Conservation (phyloP, 176 grass and related monocot genomes). For the Aegilops bicornis region DNA sequence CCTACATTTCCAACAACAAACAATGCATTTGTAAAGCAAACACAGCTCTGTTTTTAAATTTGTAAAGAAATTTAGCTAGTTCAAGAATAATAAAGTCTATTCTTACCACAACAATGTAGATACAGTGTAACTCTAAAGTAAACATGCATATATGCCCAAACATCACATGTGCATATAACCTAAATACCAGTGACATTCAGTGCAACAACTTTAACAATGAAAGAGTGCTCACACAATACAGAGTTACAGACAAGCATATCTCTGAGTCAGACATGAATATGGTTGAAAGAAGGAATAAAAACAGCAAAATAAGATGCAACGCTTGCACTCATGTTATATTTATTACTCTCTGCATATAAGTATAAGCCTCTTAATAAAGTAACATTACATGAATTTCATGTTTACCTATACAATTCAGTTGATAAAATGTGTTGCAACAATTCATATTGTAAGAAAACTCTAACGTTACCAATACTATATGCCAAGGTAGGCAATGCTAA, state of each 20-base stretch:
- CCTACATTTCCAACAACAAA: not conserved
- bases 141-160: conserved; percentile 10
- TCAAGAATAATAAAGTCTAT: not conserved
- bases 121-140: not conserved
- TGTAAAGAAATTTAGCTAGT: not conserved
- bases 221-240: not conserved
- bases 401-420: not conserved
- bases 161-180: not conserved
- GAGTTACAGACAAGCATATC: not conserved
- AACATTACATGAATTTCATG: conserved; percentile 3
- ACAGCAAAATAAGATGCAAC: conserved; percentile 20
- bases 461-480: not conserved
- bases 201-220: not conserved
- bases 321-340: not conserved
- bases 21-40: not conserved
- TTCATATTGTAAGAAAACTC: not conserved
- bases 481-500: not conserved
- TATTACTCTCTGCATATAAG: not conserved
- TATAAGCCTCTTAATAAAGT: not conserved
- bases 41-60: not conserved
- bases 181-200: not conserved
- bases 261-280: not conserved
- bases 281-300: not conserved
- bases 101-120: not conserved
- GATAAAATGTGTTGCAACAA: not conserved